Evolutionary conservation across 768 basidiomycete species (phyloP), one percentile per base, ranked within the genome.

Genomic region (Amyloporia xantha): DNA sequence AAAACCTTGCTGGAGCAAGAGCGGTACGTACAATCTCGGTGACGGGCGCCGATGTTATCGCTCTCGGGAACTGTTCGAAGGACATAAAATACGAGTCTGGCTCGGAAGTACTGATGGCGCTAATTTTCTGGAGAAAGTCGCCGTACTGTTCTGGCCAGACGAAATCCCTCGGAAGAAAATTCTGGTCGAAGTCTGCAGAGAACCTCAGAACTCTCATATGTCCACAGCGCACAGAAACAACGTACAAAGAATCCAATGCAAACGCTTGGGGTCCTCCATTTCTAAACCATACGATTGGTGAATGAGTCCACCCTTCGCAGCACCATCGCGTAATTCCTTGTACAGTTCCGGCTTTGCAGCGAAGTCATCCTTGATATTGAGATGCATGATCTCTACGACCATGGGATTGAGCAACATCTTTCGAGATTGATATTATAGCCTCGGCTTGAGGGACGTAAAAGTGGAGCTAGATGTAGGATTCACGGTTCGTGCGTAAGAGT

Each of bases 91-190:
- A 26, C 21, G 21, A 26, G 21, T 13, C 25, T 10, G 25, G 17
- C 4, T 44, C 42, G 4, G 42, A 26, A 19, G 42, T 20, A 3
- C 13, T 27, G 26, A 44, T 27, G 13, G 4, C 25, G 19, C n/a
- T 30, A 9, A 44, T 15, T 7, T 44, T 26, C 9, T 26, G 6
- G 9, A 2, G 21, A 24, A 44, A 26, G 42, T 30, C n/a, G 42
- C 42, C 42, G 42, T 44, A 44, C 20, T 44, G n/a, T 5, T 23
- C 42, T 6, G 42, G 42, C 42, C 42, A 44, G 20, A 13, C 20
- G 7, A 44, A 30, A 24, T 44, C 42, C 42, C 28, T 44, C 24
- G 23, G 24, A 13, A 15, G 21, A 17, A 44, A 44, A 10, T 26
- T 26, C 13, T 44, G 6, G 19, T 26, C 42, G 27, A 44, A 27